phyloP scores from a whole-genome alignment of 257 asterid species.

The Ilex aquifolium region DNA sequence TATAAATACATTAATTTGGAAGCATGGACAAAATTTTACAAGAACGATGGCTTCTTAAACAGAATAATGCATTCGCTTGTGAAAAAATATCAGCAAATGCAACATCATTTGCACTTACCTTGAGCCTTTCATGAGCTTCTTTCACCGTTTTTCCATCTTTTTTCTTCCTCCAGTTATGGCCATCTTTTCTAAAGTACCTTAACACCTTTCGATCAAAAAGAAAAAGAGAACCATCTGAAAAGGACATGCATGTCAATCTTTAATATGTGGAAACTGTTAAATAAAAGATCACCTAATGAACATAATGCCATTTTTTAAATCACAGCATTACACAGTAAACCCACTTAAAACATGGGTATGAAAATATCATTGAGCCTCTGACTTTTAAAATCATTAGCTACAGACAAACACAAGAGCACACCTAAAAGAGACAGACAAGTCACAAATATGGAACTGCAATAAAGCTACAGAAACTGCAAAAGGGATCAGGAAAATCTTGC shows the following conservation, averaged over 20 bases:
- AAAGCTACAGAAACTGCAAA: no score
- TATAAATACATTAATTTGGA: conserved; percentile 18
- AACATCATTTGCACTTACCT: conserved; percentile 36
- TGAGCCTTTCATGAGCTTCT: conserved; percentile 96
- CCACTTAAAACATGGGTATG: no score
- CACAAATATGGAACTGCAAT: no score
- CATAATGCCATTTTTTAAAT: no score
- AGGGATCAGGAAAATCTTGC: no score
- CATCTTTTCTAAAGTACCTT: conserved; percentile 85
- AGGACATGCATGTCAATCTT: conserved; percentile 13
- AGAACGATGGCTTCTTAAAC: conserved; percentile 4
- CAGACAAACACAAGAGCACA: no score
- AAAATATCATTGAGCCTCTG: no score
- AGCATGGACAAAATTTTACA: conserved; percentile 18
- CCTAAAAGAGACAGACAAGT: no score
- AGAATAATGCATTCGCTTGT: conserved; percentile 3
- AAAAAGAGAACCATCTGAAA: conserved; percentile 84
- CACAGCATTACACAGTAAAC: no score
- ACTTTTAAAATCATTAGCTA: no score
- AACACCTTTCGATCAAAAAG: conserved; percentile 91
- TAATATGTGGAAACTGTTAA: not conserved
- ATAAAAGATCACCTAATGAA: no score
- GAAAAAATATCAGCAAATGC: not conserved
- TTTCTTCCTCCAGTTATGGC: conserved; percentile 96
- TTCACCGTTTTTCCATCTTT: conserved; percentile 91